These are phyloP conservation scores for Blastobotrys illinoisensis DNA, from an alignment of 1,139 yeast genomes.

Conservation along the genomic window DNA sequence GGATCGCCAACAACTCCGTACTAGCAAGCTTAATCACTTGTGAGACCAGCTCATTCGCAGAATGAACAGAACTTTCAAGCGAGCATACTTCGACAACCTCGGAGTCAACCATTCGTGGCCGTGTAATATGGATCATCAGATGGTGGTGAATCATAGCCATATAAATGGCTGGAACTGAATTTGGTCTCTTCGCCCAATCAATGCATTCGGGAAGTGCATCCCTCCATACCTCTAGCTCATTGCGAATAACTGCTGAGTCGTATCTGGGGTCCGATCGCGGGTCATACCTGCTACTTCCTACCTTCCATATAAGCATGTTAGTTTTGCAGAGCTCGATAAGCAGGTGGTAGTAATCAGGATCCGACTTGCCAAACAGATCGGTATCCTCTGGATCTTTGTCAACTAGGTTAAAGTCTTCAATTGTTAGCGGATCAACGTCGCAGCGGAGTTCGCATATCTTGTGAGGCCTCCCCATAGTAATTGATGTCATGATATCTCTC, in stretches of 20 bases:
- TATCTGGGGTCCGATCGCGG: slow-evolving; percentile 9
- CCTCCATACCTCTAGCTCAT: slow-evolving; percentile 10
- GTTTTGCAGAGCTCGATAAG: slow-evolving; percentile 13
- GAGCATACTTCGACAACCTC: slow-evolving; percentile 10
- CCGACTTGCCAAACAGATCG: slow-evolving; percentile 11
- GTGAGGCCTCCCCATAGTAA: slow-evolving; percentile 16
- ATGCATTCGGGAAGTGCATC: slow-evolving; percentile 6
- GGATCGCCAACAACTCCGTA: slow-evolving; percentile 10
- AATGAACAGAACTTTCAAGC: slow-evolving; percentile 12
- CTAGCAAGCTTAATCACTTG: slow-evolving; percentile 14
- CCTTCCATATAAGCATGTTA: slow-evolving; percentile 8
- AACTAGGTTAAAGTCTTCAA: slow-evolving; percentile 11
- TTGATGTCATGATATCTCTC: slow-evolving; percentile 15
- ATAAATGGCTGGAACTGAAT: slow-evolving; percentile 9
- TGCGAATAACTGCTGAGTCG: slow-evolving; percentile 3
- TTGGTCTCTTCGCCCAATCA: slow-evolving; percentile 11
- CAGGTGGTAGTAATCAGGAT: slow-evolving; percentile 8
- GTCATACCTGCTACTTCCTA: slow-evolving; percentile 12
- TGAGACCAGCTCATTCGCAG: slow-evolving; percentile 17
- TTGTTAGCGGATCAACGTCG: slow-evolving; percentile 12
- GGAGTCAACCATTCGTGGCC: slow-evolving; percentile 13
- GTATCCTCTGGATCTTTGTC: slow-evolving; percentile 12
- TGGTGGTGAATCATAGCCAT: slow-evolving; percentile 14
- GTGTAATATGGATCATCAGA: slow-evolving; percentile 12
- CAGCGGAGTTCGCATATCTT: slow-evolving; percentile 12